Percentiles rank a stretch among this genome's conserved stretches.
Evolutionary conservation across 352 stramenopile species (phyloP).

Genomic region (Pythium brassicae): DNA sequence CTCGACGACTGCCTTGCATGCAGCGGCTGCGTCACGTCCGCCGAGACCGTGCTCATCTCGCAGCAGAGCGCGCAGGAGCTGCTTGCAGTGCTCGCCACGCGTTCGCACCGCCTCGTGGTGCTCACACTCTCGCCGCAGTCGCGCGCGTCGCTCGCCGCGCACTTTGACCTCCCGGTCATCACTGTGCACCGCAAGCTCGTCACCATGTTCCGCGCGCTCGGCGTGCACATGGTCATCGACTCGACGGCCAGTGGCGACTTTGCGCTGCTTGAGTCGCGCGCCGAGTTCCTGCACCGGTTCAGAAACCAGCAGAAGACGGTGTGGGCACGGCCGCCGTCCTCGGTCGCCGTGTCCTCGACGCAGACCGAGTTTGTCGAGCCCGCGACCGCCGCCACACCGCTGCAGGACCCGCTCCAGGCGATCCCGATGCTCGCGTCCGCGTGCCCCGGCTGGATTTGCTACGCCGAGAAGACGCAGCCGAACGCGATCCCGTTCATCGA

Average conservation of each 20-base stretch:
- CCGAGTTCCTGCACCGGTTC: slow-evolving; percentile 86
- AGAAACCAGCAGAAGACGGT: slow-evolving; percentile 72
- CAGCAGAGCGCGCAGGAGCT: slow-evolving; percentile 92
- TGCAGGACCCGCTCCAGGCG: slow-evolving; percentile 59
- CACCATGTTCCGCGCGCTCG: slow-evolving; percentile 70
- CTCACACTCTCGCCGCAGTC: slow-evolving; percentile 89
- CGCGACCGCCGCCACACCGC: slow-evolving; percentile 34
- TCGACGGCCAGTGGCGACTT: slow-evolving; percentile 90
- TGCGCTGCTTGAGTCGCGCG: slow-evolving; percentile 90
- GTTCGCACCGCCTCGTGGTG: slow-evolving; percentile 58
- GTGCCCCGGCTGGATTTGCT: slow-evolving; percentile 97
- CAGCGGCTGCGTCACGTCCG: slow-evolving; percentile 97
- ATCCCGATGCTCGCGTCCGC: slow-evolving; percentile 94
- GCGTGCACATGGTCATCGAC: slow-evolving; percentile 90
- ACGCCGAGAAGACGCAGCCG: slow-evolving; percentile 96
- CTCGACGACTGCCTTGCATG: slow-evolving; percentile 97
- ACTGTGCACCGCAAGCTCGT: slow-evolving; percentile 74
- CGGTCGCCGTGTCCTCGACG: slow-evolving; percentile 56
- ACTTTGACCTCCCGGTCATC: slow-evolving; percentile 67
- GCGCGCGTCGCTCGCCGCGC: slow-evolving; percentile 77
- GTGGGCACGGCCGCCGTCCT: slow-evolving; percentile 63
- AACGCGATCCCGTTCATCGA: slow-evolving; percentile 94
- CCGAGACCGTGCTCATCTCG: slow-evolving; percentile 97
- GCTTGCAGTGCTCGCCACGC: slow-evolving; percentile 51
- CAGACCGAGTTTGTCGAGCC: slow-evolving; percentile 70